These are phyloP conservation scores for Apiotrichum mycotoxinovorans DNA, from an alignment of 1,284 basidiomycete species.

Conservation along the genomic window DNA sequence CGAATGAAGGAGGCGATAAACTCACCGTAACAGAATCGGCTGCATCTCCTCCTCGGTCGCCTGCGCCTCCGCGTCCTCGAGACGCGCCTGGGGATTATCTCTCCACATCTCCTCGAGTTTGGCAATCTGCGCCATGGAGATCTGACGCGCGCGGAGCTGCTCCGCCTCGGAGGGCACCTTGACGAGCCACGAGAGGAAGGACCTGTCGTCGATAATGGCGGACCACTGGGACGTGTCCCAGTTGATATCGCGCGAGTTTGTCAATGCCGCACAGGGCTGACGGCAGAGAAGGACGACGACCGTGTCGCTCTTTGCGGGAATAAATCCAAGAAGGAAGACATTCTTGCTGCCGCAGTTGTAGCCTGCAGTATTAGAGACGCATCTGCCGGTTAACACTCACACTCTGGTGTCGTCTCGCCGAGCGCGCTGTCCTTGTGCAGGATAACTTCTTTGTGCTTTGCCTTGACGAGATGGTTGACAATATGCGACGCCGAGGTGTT, in stretches of 20 bases:
- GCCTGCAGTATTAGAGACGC: conserved; percentile 39
- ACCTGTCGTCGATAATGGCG: conserved; percentile 95
- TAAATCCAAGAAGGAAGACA: conserved; percentile 98
- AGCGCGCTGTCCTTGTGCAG: conserved; percentile 91
- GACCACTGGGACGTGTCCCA: conserved; percentile 99
- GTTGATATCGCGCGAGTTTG: conserved; percentile 85
- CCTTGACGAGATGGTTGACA: conserved; percentile 96
- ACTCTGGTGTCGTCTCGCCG: conserved; percentile 96
- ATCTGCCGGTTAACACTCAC: conserved; percentile 45
- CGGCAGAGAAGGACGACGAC: conserved; percentile 98
- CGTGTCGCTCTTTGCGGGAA: conserved; percentile 97
- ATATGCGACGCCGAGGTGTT: conserved; percentile 98
- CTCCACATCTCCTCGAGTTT: conserved; percentile 97
- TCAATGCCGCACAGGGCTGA: conserved; percentile 93
- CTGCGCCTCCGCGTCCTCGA: conserved; percentile 94
- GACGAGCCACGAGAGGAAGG: conserved; percentile 97
- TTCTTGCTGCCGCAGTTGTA: conserved; percentile 99
- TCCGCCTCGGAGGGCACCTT: conserved; percentile 95
- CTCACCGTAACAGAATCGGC: conserved; percentile 69
- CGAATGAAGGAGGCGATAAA: background rate
- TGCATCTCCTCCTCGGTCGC: conserved; percentile 96
- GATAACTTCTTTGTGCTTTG: conserved; percentile 98
- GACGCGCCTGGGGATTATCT: conserved; percentile 87
- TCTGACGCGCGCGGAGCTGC: conserved; percentile 88
- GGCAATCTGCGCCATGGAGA: conserved; percentile 95